Conservation (phyloP, 2,329 filamentous ascomycete genomes). For the Capronia americana region DNA sequence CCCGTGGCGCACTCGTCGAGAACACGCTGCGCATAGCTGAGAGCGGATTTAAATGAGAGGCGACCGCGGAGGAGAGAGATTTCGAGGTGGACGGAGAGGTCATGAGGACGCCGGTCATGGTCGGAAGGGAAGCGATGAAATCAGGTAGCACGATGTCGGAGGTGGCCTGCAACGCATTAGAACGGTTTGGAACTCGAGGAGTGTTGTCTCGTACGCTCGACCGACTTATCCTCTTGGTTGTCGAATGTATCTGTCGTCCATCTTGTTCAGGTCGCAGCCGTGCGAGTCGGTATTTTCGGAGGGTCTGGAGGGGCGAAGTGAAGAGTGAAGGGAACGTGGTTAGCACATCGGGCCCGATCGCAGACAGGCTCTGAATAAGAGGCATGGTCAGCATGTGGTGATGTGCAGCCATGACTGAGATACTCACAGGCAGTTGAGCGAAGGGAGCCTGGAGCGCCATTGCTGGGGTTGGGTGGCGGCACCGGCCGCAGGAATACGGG, state of each 20-base stretch:
- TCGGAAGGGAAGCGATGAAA: constrained; percentile 28
- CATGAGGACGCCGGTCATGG: constrained; percentile 16
- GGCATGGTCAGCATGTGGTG: constrained; percentile 22
- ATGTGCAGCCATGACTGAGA: background rate
- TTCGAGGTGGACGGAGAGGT: constrained; percentile 25
- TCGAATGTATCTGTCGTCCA: constrained; percentile 23
- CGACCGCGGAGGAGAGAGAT: constrained; percentile 23
- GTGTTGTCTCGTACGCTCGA: constrained; percentile 8
- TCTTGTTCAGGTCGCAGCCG: constrained; percentile 26
- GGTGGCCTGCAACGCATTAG: constrained; percentile 28
- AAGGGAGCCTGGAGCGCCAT: constrained; percentile 37
- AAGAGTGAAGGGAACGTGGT: constrained; percentile 35
- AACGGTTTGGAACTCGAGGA: background rate
- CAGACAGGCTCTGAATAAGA: constrained; percentile 31
- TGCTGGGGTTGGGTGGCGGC: constrained; percentile 20
- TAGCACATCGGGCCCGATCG: constrained; percentile 36
- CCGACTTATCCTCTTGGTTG: background rate
- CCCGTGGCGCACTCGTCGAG: constrained; percentile 19
- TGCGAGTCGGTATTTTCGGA: constrained; percentile 35
- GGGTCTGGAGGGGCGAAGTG: constrained; percentile 33
- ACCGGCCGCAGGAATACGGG: constrained; percentile 8
- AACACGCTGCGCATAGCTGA: constrained; percentile 23
- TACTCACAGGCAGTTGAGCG: constrained; percentile 33
- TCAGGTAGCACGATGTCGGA: constrained; percentile 24
- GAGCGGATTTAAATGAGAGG: constrained; percentile 16